These are phyloP conservation scores for Ceratonia siliqua DNA, from an alignment of 306 rosid species.

Conservation along the genomic window DNA sequence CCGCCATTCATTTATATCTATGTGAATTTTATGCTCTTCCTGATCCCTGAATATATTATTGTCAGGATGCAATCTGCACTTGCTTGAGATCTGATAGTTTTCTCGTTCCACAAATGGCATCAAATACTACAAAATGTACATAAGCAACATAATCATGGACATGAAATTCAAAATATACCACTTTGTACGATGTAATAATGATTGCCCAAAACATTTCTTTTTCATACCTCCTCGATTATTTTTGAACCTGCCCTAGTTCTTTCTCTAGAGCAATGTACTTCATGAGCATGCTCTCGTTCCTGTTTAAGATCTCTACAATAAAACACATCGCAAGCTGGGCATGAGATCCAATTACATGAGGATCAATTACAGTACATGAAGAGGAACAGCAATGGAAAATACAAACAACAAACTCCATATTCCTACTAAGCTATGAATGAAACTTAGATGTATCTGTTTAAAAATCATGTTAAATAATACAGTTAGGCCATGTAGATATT, in stretches of 20 bases:
- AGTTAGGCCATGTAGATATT: background rate
- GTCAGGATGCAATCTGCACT: conserved; percentile 80
- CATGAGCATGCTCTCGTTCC: conserved; percentile 53
- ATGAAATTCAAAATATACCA: conserved; percentile 25
- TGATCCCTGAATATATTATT: conserved; percentile 87
- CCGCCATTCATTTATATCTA: conserved; percentile 79
- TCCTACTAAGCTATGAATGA: background rate
- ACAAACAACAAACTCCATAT: background rate
- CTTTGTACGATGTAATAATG: background rate
- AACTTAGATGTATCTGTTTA: background rate
- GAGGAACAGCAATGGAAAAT: conserved; percentile 16
- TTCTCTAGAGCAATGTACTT: conserved; percentile 87
- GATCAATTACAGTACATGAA: conserved; percentile 5
- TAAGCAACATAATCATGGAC: conserved; percentile 28
- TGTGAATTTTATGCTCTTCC: conserved; percentile 79
- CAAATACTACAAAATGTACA: conserved; percentile 62
- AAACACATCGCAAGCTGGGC: conserved; percentile 6
- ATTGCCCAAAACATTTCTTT: conserved; percentile 9
- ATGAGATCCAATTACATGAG: conserved; percentile 17
- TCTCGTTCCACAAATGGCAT: conserved; percentile 80
- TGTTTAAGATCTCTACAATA: conserved; percentile 47
- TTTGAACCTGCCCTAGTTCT: conserved; percentile 84
- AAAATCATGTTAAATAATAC: conserved; percentile 1
- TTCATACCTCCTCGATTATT: conserved; percentile 65
- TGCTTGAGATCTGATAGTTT: conserved; percentile 58